phyloP scores from a whole-genome alignment of 1,139 yeast species.

The Suhomyces panamericanus region DNA sequence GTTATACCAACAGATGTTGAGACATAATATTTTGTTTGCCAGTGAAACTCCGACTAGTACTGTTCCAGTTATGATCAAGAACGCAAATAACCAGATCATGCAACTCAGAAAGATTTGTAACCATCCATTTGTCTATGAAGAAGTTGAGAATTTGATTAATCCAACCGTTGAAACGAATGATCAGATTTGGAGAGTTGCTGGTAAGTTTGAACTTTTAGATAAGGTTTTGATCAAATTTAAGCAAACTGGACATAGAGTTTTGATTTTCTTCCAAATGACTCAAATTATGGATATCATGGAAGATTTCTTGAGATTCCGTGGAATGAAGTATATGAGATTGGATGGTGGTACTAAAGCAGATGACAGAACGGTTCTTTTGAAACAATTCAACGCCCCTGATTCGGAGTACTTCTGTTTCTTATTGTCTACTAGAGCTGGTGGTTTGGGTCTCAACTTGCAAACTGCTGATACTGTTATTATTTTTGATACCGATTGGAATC shows the following conservation, averaged over 20 bases:
- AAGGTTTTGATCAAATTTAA: constrained; percentile 73
- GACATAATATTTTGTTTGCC: constrained; percentile 63
- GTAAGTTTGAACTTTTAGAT: constrained; percentile 77
- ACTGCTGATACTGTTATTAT: constrained; percentile 88
- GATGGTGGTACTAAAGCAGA: constrained; percentile 86
- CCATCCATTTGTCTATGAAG: constrained; percentile 96
- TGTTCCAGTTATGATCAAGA: constrained; percentile 62
- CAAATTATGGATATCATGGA: constrained; percentile 90
- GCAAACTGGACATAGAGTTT: constrained; percentile 73
- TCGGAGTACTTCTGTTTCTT: constrained; percentile 78
- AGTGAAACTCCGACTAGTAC: constrained; percentile 47
- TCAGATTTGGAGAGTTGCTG: constrained; percentile 72
- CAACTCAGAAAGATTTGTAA: constrained; percentile 94
- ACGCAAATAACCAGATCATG: constrained; percentile 90
- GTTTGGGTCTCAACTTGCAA: constrained; percentile 80
- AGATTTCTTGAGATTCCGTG: constrained; percentile 66
- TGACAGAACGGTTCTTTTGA: constrained; percentile 71
- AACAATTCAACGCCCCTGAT: constrained; percentile 66
- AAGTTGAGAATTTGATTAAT: constrained; percentile 83
- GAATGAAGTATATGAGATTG: constrained; percentile 69
- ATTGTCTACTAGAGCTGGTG: constrained; percentile 87
- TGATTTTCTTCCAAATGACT: constrained; percentile 85
- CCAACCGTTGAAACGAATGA: constrained; percentile 72
- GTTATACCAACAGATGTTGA: constrained; percentile 77
- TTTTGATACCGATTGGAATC: constrained; percentile 90